Evolutionary conservation across 345 rosid genomes (phyloP), one percentile per base, ranked within the genome.

Genomic region (Sonneratia caseolaris): DNA sequence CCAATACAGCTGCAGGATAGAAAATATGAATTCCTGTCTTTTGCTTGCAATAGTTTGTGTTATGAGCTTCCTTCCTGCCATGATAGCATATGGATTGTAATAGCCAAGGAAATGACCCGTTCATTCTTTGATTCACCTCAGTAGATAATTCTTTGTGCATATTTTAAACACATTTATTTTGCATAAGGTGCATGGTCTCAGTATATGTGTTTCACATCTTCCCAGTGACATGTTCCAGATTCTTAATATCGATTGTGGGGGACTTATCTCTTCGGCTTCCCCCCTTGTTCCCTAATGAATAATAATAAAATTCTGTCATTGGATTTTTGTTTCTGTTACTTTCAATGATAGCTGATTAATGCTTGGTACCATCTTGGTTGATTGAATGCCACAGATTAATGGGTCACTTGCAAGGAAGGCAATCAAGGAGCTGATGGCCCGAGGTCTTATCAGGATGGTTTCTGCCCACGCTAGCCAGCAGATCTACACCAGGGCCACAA

Each of bases 401-500:
- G 82, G 82, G 5, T 40, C 43, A 40, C 43, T 40, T 40, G 43
- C 43, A 40, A 40, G 43, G 43, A 40, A 40, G 43, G 43, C 82
- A 40, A 79, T 79, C n/a, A 67, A 72, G 55, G 82, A 79, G 61
- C 75, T 79, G 72, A 79, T 79, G 82, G 82, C 82, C 4, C 76
- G 79, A 40, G 43, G 43, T 40, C 43, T 40, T 73, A 79, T 79
- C 75, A 76, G 82, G 73, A 76, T 79, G 82, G 82, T 79, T 32
- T 76, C 82, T 14, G 72, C 82, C 40, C 82, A 79, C n/a, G 43
- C 82, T 47, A 76, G 82, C 64, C 82, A 79, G 77, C 82, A 79
- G 82, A 79, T 79, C 64, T 79, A 79, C 79, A 79, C 82, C 38
- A 66, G 82, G 72, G 82, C 82, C 59, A 79, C 82, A 32, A 79